Percentiles rank a stretch among this genome's conserved stretches.
Evolutionary conservation across 1,139 yeast species (phyloP).

Genomic region (Nakaseomyces uthaithaninus): DNA sequence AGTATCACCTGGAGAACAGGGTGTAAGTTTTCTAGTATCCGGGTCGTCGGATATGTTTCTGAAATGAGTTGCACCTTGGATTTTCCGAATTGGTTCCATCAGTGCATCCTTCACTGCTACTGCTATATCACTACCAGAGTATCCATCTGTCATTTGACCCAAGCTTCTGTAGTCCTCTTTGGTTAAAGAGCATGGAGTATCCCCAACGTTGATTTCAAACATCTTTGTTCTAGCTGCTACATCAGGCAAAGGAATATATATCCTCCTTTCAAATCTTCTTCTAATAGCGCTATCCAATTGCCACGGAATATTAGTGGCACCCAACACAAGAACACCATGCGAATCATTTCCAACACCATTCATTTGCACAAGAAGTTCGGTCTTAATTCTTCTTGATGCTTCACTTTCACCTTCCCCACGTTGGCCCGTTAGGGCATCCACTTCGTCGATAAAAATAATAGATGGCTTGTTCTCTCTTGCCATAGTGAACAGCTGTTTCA

Average conservation of each 20-base stretch:
- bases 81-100: constrained; percentile 95
- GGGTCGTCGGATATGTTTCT: constrained; percentile 39
- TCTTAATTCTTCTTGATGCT: constrained; percentile 91
- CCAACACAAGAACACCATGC: constrained; percentile 84
- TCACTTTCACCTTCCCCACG: constrained; percentile 98
- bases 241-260: constrained; percentile 91
- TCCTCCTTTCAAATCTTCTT: constrained; percentile 91
- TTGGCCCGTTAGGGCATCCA: constrained; percentile 96
- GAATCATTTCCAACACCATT: constrained; percentile 97
- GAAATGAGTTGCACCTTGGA: constrained; percentile 95
- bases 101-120: constrained; percentile 95
- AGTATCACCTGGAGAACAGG: constrained; percentile 93
- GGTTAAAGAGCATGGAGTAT: constrained; percentile 73
- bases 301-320: constrained; percentile 99
- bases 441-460: constrained; percentile 94
- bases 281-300: constrained; percentile 96
- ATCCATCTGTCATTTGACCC: constrained; percentile 94
- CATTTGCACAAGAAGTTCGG: constrained; percentile 95
- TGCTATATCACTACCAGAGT: constrained; percentile 95
- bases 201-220: constrained; percentile 92
- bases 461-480: constrained; percentile 95
- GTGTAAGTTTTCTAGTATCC: constrained; percentile 48
- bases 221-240: constrained; percentile 80
- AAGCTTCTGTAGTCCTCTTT: constrained; percentile 66
- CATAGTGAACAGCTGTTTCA: constrained; percentile 87